Percentiles rank a stretch among this genome's conserved stretches.
These are phyloP conservation scores for Alternaria sp. DNA, from an alignment of 2,329 filamentous ascomycete genomes.

Conservation along the genomic window DNA sequence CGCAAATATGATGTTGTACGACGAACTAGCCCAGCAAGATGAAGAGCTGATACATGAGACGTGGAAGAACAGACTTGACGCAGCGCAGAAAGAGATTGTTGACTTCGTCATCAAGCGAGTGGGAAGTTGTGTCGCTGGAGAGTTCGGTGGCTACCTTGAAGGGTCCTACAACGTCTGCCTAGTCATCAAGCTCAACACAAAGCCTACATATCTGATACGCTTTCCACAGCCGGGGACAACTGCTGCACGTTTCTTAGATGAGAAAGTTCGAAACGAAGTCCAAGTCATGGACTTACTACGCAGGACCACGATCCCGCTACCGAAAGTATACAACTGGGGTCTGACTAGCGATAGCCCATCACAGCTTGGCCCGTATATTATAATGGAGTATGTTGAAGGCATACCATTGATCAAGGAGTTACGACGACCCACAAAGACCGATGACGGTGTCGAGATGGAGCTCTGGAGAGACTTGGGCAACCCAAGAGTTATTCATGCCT, in stretches of 20 bases:
- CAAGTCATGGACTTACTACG: background rate
- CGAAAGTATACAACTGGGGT: background rate
- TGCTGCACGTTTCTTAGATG: background rate
- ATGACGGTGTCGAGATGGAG: background rate
- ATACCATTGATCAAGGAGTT: accelerated
- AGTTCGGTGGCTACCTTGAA: background rate
- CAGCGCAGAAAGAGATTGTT: background rate
- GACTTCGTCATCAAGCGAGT: background rate
- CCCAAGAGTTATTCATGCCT: background rate
- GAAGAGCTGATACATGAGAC: background rate
- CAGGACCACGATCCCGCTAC: background rate
- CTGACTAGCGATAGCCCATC: background rate
- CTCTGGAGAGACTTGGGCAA: background rate
- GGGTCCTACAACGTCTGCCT: background rate
- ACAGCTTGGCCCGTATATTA: background rate
- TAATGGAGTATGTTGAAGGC: background rate
- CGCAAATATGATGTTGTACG: background rate
- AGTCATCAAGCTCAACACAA: background rate
- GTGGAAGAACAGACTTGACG: background rate
- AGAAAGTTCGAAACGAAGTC: background rate
- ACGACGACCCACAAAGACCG: background rate
- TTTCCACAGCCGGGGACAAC: background rate
- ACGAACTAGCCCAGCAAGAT: background rate
- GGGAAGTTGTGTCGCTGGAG: accelerated
- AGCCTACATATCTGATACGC: background rate